Evolutionary conservation across 345 rosid species (phyloP), one percentile per base, ranked within the genome.

Genomic region (Limnanthes douglasii): DNA sequence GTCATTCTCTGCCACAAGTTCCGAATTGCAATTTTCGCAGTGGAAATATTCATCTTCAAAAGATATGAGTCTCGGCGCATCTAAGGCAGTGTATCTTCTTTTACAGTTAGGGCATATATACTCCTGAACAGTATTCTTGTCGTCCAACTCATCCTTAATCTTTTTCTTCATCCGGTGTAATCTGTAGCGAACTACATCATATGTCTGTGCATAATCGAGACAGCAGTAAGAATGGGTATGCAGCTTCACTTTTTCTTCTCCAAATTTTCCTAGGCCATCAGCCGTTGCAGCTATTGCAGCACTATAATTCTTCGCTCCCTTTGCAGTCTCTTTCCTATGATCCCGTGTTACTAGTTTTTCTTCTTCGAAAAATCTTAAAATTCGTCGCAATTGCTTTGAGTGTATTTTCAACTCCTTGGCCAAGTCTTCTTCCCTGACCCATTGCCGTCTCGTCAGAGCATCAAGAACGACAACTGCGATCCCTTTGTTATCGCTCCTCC

Each of bases 391-490:
- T 51, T 80, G 94, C 71, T 84, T 90, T 9, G 78, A 45, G 26
- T 90, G 92, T 37, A 74, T 39, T 49, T 69, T 75, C 64, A 84
- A 63, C 21, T 84, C 94, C 59, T 70, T 84, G 5, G 95, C 95
- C 64, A 90, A 65, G 67, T 77, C 94, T 61, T 90, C 95, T 66
- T 90, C 98, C 55, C 92, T 68, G 46, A 80, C 92, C 86, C 98
- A 90, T 49, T 72, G 92, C 23, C 82, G 73, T 54, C 95, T 75
- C 0, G 86, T 58, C 40, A 82, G 75, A 15, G 72, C 78, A 45
- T 88, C 97, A 5, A 86, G 88, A 29, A 86, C 79, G 44, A 78
- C 85, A 2, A 83, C 76, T 1, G 75, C 88, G 49, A 69, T 75
- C 43, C 94, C 97, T 50, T 72, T 61, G 45, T 68, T 75, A 28